Evolutionary conservation across 2,329 filamentous ascomycete species (phyloP), one percentile per base, ranked within the genome.

Genomic region (Ophiocordyceps camponoti-floridani): DNA sequence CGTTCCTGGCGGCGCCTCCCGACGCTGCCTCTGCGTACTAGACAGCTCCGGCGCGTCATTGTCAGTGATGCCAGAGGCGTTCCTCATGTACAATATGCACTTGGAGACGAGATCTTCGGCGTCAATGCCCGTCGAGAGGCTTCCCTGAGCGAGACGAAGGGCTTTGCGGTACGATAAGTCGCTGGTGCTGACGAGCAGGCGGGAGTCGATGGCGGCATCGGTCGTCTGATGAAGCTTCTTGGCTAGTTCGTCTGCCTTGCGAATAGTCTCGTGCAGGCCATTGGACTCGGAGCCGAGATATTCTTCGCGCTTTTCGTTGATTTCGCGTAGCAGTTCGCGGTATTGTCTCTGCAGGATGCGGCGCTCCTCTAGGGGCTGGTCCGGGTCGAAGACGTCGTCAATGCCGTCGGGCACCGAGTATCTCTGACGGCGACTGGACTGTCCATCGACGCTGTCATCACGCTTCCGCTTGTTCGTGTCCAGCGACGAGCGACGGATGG

Each of bases 51-150:
- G 65, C 2, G 66, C 67, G 38, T 71, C 58, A 37, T 72, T 67
- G 43, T 73, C 66, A 13, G 63, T 62, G 23, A 74, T 72, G 11
- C 71, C 72, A 8, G 72, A 66, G 4, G 77, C 82, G 33, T 74
- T 70, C 19, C 76, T 77, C 86, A 96, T 95, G 58, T 84, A 96
- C 4, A 74, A 75, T 47, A 93, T 86, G 59, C 83, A 89, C 61
- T 93, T 94, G 1, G 84, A 83, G 13, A 96, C 77, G 55, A 96
- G 93, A 53, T 94, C 84, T 48, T 96, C 88, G 0, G 93, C 71
- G 55, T 96, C 88, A 19, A 98, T 66, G 8, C 87, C 85, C 43
- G 82, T 77, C 3, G 77, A 75, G 2, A 73, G 66, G 53, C 82
- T 81, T 7, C 87, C 87, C 28, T 85, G 69, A 1, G 82, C 77